Conservation (phyloP, 371 early-diverging fungal species). For the Lichtheimia corymbifera region DNA sequence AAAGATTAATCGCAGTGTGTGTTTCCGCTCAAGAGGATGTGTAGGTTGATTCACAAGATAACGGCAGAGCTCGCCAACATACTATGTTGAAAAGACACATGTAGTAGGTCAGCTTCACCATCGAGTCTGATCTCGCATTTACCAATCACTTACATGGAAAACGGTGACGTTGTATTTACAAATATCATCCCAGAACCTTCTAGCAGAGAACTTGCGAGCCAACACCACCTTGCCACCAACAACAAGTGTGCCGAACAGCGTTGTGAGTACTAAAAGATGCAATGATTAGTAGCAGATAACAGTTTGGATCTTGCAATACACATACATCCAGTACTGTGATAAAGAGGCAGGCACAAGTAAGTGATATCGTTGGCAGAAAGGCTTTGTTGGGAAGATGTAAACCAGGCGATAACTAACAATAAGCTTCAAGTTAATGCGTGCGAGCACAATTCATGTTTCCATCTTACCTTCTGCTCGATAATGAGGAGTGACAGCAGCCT, state of each 20-base stretch:
- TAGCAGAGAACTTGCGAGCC: constrained; percentile 51
- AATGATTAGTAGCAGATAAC: too few relatives aligned
- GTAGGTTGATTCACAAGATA: constrained; percentile 58
- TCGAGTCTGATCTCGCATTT: too few relatives aligned
- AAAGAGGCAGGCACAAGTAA: constrained; percentile 47
- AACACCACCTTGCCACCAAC: constrained; percentile 45
- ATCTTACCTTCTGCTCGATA: constrained; percentile 5
- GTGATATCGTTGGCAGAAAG: constrained; percentile 22
- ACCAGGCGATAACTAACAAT: constrained; percentile 6
- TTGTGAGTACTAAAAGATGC: constrained; percentile 23
- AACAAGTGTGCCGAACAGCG: constrained; percentile 20
- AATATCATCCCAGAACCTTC: constrained; percentile 54
- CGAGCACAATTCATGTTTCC: not conserved
- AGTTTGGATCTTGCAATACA: not conserved
- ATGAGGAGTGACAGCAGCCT: constrained; percentile 7
- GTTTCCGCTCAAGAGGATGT: constrained; percentile 47
- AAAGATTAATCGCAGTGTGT: constrained; percentile 51
- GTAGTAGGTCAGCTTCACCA: not conserved
- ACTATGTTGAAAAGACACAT: constrained; percentile 21
- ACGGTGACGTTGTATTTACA: constrained; percentile 38
- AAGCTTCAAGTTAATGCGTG: not conserved
- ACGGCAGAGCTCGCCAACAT: constrained; percentile 73
- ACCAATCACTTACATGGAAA: constrained; percentile 30
- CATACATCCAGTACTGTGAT: constrained; percentile 50
- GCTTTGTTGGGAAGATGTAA: not conserved